Evolutionary conservation across 2,329 filamentous ascomycete species (phyloP), one percentile per base, ranked within the genome.

Genomic region (Phyllosticta paracitricarpa): DNA sequence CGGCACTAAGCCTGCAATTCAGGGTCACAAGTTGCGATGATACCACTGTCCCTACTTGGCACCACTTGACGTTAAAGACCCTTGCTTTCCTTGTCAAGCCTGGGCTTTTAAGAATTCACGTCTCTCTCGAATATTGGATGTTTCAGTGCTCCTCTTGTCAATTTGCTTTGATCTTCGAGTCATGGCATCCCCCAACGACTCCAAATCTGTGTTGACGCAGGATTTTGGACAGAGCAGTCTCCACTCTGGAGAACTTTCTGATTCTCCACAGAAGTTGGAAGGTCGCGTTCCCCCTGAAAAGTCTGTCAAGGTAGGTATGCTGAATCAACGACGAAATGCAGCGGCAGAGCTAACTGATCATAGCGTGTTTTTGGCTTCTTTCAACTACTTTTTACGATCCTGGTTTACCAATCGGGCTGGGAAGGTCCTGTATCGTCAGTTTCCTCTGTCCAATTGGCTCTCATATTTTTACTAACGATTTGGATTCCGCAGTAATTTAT

Each of bases 361-460:
- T 48, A 56, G 58, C 53, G 53, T n/a, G 33, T 35, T 22, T 60
- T 52, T 25, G 51, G 25, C 58, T 60, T 60, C 35, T 54, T 52
- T 10, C 26, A 56, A 25, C n/a, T 56, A 10, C n/a, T 60, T 12
- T 56, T 52, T 19, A 14, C 40, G 5, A 30, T 48, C 4, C n/a
- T 52, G 52, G 58, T 48, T n/a, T 60, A 52, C 35, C 54, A 55
- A 28, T 9, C 14, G 33, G 53, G 35, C 14, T 33, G 35, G 53
- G 53, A 56, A n/a, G 28, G 35, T 10, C 52, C 24, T 10, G 48
- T 59, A 25, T n/a, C 22, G 52, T 57, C n/a, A 54, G 57, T 54
- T 6, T 25, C 51, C 12, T 17, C 17, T 54, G 5, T 24, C 1
- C 53, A 25, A 54, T 51, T 28, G 3, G 1, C 5, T 54, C 35